A percentile compares a stretch with the other conserved stretches of the same genome.
Conservation (phyloP, 768 basidiomycete species). For the Leccinum variicolor region DNA sequence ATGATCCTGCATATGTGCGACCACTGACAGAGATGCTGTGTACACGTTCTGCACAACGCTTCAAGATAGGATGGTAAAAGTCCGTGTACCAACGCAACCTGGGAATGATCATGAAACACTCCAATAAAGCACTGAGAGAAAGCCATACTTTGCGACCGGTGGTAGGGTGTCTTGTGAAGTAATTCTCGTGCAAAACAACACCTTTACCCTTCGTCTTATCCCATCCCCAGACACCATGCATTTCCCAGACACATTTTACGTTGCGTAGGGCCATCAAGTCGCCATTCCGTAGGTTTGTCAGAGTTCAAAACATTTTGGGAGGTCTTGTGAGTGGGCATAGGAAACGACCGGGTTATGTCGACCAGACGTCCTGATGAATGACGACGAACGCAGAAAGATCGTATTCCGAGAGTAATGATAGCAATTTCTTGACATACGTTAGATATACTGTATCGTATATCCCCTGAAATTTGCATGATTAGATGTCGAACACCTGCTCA, state of each 20-base stretch:
- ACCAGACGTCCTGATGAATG: constrained; percentile 96
- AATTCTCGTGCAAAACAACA: constrained; percentile 78
- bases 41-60: constrained; percentile 63
- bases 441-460: constrained; percentile 84
- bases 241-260: constrained; percentile 80
- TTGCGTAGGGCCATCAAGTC: constrained; percentile 64
- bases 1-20: constrained; percentile 90
- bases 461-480: constrained; percentile 47
- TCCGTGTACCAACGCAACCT: constrained; percentile 89
- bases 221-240: constrained; percentile 94
- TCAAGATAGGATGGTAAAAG: constrained; percentile 77
- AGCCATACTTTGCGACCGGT: constrained; percentile 55
- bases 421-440: constrained; percentile 65
- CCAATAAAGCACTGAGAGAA: neutral
- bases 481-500: neutral
- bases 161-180: constrained; percentile 71
- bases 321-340: constrained; percentile 74
- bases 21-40: constrained; percentile 68
- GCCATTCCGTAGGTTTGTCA: constrained; percentile 62
- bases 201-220: constrained; percentile 60
- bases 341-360: constrained; percentile 89
- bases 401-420: constrained; percentile 68
- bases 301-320: constrained; percentile 59
- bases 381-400: constrained; percentile 73
- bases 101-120: neutral